A percentile compares a stretch with the other conserved stretches of the same genome.
These are phyloP conservation scores for Penicillium sp. DNA, from an alignment of 2,329 filamentous ascomycete species.

Conservation along the genomic window DNA sequence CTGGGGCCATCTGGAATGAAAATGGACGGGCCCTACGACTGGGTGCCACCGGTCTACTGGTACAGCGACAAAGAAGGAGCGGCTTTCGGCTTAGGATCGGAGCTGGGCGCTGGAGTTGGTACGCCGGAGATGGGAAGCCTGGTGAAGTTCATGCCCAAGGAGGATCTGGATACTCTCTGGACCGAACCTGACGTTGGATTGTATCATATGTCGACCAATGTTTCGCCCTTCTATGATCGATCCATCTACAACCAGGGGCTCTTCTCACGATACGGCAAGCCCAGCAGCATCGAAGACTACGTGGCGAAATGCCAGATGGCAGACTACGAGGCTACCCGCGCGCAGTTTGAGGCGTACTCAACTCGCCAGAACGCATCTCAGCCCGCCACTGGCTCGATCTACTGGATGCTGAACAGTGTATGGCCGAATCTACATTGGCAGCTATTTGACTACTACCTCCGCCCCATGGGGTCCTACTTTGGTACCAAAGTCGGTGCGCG, in stretches of 20 bases:
- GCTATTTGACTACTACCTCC: slow-evolving; percentile 62
- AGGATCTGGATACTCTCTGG: slow-evolving; percentile 58
- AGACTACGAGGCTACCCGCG: slow-evolving; percentile 63
- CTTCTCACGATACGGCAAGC: slow-evolving; percentile 52
- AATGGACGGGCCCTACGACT: slow-evolving; percentile 66
- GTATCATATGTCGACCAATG: slow-evolving; percentile 60
- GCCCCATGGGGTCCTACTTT: slow-evolving; percentile 58
- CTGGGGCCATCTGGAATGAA: slow-evolving; percentile 61
- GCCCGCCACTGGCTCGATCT: slow-evolving; percentile 60
- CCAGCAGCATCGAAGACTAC: slow-evolving; percentile 56
- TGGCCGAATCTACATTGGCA: slow-evolving; percentile 67
- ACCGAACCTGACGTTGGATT: slow-evolving; percentile 50
- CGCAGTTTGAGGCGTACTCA: slow-evolving; percentile 58
- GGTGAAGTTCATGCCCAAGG: slow-evolving; percentile 51
- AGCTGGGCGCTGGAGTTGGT: slow-evolving; percentile 61
- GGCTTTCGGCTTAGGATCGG: slow-evolving; percentile 63
- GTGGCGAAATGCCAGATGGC: slow-evolving; percentile 59
- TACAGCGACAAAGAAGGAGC: slow-evolving; percentile 54
- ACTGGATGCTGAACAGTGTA: slow-evolving; percentile 66
- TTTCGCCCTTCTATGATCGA: slow-evolving; percentile 56
- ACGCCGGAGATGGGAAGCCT: slow-evolving; percentile 58
- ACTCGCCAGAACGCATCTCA: slow-evolving; percentile 50
- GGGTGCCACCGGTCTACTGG: slow-evolving; percentile 65
- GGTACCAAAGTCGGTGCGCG: slow-evolving; percentile 55
- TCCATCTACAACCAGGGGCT: slow-evolving; percentile 59